Conservation (phyloP, 371 early-diverging fungal genomes). For the Chytridium lagenaria region DNA sequence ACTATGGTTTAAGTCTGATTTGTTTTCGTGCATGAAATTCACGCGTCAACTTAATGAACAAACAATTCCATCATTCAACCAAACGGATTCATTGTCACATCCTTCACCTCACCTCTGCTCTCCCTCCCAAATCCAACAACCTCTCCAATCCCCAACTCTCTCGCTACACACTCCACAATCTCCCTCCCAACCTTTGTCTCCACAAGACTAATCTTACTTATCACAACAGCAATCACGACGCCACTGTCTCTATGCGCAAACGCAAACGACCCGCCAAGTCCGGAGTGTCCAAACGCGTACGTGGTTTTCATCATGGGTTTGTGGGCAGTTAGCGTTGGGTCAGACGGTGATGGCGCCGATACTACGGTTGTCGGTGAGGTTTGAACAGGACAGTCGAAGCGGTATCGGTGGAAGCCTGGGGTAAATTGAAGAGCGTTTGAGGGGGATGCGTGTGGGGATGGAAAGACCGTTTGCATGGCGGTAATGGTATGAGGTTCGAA, state of each 20-base stretch:
- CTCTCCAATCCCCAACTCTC: not conserved
- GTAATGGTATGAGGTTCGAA: too few species aligned
- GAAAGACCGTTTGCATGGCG: too few species aligned
- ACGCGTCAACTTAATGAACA: too few species aligned
- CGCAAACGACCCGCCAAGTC: conserved; percentile 40
- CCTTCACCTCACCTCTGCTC: not conserved
- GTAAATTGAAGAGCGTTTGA: too few species aligned
- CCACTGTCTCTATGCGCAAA: conserved; percentile 20
- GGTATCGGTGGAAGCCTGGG: too few species aligned
- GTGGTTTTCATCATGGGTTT: not conserved
- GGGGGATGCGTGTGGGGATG: too few species aligned
- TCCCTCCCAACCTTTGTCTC: not conserved
- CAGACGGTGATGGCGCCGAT: not conserved
- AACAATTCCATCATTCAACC: too few species aligned
- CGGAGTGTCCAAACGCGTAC: conserved; percentile 37
- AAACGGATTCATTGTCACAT: conserved; percentile 10
- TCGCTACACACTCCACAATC: not conserved
- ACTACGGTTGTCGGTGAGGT: conserved; percentile 6
- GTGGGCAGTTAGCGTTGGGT: not conserved
- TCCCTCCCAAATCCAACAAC: not conserved
- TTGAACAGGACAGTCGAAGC: too few species aligned
- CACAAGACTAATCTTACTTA: conserved; percentile 37
- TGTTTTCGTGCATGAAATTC: too few species aligned
- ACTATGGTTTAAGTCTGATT: too few species aligned
- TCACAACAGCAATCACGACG: conserved; percentile 29